These are phyloP conservation scores for Kuraishia cidri DNA, from an alignment of 805 yeast species.

Conservation along the genomic window DNA sequence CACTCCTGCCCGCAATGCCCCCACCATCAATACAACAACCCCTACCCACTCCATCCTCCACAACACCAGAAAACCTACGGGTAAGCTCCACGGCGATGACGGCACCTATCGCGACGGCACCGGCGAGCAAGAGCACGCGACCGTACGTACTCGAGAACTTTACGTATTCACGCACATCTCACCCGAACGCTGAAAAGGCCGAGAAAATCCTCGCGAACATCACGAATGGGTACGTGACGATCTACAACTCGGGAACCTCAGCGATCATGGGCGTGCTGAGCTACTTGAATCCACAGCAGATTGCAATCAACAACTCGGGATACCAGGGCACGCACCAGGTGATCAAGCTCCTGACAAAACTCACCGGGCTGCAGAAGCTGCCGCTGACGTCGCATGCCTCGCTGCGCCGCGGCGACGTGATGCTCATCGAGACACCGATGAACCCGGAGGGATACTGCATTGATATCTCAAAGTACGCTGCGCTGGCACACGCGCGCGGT, in stretches of 20 bases:
- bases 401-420: slow-evolving; percentile 30
- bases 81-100: background rate
- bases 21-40: no score
- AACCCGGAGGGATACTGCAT: slow-evolving; percentile 39
- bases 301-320: slow-evolving; percentile 35
- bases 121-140: slow-evolving; percentile 5
- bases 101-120: background rate
- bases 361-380: slow-evolving; percentile 28
- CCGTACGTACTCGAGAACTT: slow-evolving; percentile 16
- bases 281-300: slow-evolving; percentile 31
- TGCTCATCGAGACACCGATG: slow-evolving; percentile 44
- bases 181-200: slow-evolving; percentile 37
- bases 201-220: slow-evolving; percentile 36
- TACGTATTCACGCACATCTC: slow-evolving; percentile 30
- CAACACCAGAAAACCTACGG: background rate
- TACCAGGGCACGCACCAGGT: slow-evolving; percentile 47
- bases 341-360: slow-evolving; percentile 29
- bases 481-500: slow-evolving; percentile 30
- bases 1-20: no score
- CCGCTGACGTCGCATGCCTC: slow-evolving; percentile 22
- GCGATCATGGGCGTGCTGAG: slow-evolving; percentile 43
- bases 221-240: slow-evolving; percentile 34
- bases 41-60: background rate
- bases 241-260: slow-evolving; percentile 41
- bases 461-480: slow-evolving; percentile 32